Evolutionary conservation across 1,284 basidiomycete species (phyloP), one percentile per base, ranked within the genome.

Genomic region (Leccinum huronense): DNA sequence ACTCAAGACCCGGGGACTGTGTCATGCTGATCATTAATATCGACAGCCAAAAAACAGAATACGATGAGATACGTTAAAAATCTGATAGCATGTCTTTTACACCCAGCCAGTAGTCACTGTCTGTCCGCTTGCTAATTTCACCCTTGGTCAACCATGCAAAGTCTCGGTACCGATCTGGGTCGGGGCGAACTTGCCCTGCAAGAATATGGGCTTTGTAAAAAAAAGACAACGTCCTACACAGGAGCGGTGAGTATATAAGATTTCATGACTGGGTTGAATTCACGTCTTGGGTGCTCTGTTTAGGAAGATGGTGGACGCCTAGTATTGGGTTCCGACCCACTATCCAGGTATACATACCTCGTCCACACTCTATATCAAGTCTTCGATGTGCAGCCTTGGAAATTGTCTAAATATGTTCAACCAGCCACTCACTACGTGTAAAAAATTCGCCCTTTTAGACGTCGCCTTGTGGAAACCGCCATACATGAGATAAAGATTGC

Each of bases 111-210:
- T 95, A 95, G 64, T 83, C 77, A 66, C 77, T 73, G 59, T 86
- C 81, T 34, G 93, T 86, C 55, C 81, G 82, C 51, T 84, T 77
- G 73, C 87, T 79, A 60, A 95, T 88, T 80, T 96, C 94, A 75
- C 94, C 85, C 77, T 94, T 93, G 63, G 93, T 95, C 67, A 95
- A 81, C 94, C 94, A 96, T 23, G 91, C 93, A 79, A 93, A 95
- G 70, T 93, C 91, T 59, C 81, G 79, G 63, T 90, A 80, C 61
- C 77, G 76, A 68, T 83, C 78, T 40, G 79, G 76, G 61, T 84
- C 76, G 23, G 86, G 86, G 38, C 77, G 79, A 30, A 84, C 85
- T 75, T 93, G 91, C 13, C 92, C 93, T 4, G 90, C 86, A 73
- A 94, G 82, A 61, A 94, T 90, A 70, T 93, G 91, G 30, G 84